Base-by-base conservation (phyloP, 2,329 filamentous ascomycete genomes). In the Colletotrichum brevisporum region DNA sequence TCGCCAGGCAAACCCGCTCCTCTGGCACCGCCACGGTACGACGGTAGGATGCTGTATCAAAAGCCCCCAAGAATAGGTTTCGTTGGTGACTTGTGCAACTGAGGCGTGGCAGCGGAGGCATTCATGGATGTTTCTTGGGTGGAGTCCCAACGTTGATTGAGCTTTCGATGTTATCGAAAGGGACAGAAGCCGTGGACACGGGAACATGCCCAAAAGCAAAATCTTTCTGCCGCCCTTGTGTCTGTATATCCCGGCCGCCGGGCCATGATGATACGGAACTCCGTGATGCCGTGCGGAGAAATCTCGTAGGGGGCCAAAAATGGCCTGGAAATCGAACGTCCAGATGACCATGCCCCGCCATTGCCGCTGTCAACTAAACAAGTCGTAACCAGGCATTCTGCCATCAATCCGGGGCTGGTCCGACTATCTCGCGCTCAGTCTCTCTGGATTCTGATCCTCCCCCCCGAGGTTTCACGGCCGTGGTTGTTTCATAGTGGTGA, bases 401-500 rank as follows among this genome's bases (percentile, higher is more conserved):
- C 41, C 4, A n/a, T 21, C 24, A 2, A 2, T 15, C 51, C 43
- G 51, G 59, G 50, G 64, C 50, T 26, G 5, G 31, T 56, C 43
- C 45, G 51, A 55, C 50, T 36, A 21, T 43, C 21, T 36, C 60
- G 2, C 41, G 31, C 31, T 36, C 31, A 36, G 31, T 36, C 8
- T 36, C 45, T 9, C 18, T 39, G 12, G 16, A 36, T 36, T 10
- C 5, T 6, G 31, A 36, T 36, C 31, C 31, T 36, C 31, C 27
- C 31, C 27, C 63, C 56, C 41, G 41, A 57, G 43, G 64, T 67
- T 43, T 68, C 61, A 59, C 31, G 39, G n/a, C 13, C 54, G 36
- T 21, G 5, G 41, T 39, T 59, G 65, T 59, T 65, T 54, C 65
- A 65, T 27, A 39, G 21, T 65, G 61, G 61, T 59, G 61, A 68